These are phyloP conservation scores for Colletotrichum liriopes DNA, from an alignment of 2,329 filamentous ascomycete species.

Conservation along the genomic window DNA sequence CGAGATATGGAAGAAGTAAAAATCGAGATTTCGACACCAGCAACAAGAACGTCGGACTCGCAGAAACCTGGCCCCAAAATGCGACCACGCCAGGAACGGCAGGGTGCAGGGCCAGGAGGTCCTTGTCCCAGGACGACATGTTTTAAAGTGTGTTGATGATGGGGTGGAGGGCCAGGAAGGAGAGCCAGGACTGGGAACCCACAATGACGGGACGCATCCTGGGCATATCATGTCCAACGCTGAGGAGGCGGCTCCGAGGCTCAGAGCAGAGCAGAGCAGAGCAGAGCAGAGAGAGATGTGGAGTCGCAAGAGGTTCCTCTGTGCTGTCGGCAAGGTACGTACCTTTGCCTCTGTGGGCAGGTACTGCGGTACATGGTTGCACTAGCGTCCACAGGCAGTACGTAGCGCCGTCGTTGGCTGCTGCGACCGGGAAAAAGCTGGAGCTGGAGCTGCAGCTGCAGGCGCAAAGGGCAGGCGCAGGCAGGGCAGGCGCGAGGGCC, in stretches of 20 bases:
- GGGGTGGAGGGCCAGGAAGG: constrained; percentile 1
- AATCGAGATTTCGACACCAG: neutral
- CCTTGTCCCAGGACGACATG: constrained; percentile 17
- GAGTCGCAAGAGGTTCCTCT: no score
- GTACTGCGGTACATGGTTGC: no score
- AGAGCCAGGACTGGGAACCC: constrained; percentile 5
- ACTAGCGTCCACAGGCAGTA: no score
- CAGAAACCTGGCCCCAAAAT: constrained; percentile 27
- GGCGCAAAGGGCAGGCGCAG: constrained; percentile 5
- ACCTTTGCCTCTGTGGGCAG: neutral
- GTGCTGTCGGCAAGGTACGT: neutral
- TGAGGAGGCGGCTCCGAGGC: no score
- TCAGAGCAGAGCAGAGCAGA: neutral
- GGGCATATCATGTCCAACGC: no score
- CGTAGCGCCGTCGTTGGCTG: neutral
- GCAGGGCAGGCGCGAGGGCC: constrained; percentile 4
- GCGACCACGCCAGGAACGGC: constrained; percentile 23
- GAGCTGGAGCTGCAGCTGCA: neutral
- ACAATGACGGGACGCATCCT: constrained; percentile 16
- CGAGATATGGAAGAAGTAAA: neutral
- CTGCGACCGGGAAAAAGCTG: neutral
- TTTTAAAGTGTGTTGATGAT: constrained; percentile 8
- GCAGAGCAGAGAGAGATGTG: neutral
- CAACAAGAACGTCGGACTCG: neutral
- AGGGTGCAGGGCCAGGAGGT: constrained; percentile 8